phyloP scores from a whole-genome alignment of 2,329 filamentous ascomycete genomes.

The Cordyceps tenuipes region DNA sequence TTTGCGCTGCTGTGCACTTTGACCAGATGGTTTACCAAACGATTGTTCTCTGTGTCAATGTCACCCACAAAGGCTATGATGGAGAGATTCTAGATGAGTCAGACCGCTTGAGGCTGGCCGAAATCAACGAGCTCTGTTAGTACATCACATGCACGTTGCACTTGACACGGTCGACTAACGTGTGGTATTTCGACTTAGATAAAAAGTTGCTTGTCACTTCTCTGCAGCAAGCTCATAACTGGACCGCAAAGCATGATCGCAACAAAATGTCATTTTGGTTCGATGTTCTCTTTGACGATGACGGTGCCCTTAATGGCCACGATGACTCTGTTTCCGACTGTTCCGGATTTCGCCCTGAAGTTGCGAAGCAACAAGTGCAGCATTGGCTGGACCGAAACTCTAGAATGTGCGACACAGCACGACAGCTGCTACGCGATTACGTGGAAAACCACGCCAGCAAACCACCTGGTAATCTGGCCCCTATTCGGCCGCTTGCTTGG shows the following conservation, averaged over 20 bases:
- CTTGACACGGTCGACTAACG: constrained; percentile 3
- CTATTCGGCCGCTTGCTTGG: constrained; percentile 44
- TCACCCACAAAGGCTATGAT: constrained; percentile 60
- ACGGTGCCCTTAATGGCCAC: constrained; percentile 36
- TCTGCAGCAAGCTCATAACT: constrained; percentile 59
- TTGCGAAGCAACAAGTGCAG: constrained; percentile 51
- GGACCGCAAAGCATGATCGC: constrained; percentile 59
- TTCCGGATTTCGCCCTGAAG: constrained; percentile 44
- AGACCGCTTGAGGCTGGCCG: constrained; percentile 48
- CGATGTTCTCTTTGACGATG: constrained; percentile 55
- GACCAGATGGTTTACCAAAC: constrained; percentile 59
- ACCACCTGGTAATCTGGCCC: constrained; percentile 40
- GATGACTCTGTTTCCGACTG: constrained; percentile 46
- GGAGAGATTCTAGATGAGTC: constrained; percentile 53
- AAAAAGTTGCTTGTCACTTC: constrained; percentile 60
- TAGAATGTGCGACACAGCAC: constrained; percentile 48
- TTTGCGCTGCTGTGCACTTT: constrained; percentile 56
- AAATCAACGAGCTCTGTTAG: constrained; percentile 58
- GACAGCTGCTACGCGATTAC: constrained; percentile 47
- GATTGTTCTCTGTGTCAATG: constrained; percentile 57
- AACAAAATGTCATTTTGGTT: constrained; percentile 66
- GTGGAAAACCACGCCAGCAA: constrained; percentile 40
- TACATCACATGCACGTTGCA: constrained; percentile 3
- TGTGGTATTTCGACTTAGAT: constrained; percentile 31
- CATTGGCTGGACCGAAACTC: constrained; percentile 57